Evolutionary conservation across 2,329 filamentous ascomycete species (phyloP), one percentile per base, ranked within the genome.

Genomic region (Calonectria pauciramosa): DNA sequence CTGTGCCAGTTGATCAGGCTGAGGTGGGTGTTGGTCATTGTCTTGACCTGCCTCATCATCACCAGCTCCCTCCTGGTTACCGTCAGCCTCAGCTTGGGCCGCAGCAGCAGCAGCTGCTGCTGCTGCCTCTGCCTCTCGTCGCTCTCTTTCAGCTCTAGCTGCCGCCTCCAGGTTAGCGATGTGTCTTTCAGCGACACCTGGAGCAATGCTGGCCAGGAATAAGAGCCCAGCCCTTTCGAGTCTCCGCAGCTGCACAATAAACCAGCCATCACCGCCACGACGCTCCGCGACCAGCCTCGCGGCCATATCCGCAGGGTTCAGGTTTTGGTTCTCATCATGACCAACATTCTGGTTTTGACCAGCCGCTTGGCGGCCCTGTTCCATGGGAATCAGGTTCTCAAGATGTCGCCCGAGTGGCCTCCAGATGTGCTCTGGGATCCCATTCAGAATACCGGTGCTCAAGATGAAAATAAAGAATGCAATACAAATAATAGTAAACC

Each of bases 171-270:
- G 82, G 56, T 90, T 87, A 30, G 89, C 90, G 74, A 94, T 93
- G 75, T 94, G 92, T 64, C 91, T 86, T 83, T 94, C 92, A 0
- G 91, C 91, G 30, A 94, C 88, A 13, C 92, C 92, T 1, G 92
- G 92, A 2, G 92, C 91, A 74, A 94, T 89, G 80, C 92, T 94
- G 26, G 92, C 92, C 28, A 94, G 85, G 79, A 94, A 93, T 30
- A 94, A 85, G 20, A 93, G 87, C 0, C 90, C 87, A 23, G 91
- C 90, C 75, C 92, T 88, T 83, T 94, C 91, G 9, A 91, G 79
- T 14, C 90, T 86, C 71, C 91, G 86, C 7, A 90, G 82, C 71
- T 90, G 89, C 11, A 77, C 78, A 14, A 80, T 49, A 32, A 86
- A 51, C 85, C 85, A 86, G 16, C 76, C 79, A 28, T 82, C 82